Evolutionary conservation across 139 green algal genomes (phyloP).

Genomic region (Chlamydomonas sphaeroides): DNA sequence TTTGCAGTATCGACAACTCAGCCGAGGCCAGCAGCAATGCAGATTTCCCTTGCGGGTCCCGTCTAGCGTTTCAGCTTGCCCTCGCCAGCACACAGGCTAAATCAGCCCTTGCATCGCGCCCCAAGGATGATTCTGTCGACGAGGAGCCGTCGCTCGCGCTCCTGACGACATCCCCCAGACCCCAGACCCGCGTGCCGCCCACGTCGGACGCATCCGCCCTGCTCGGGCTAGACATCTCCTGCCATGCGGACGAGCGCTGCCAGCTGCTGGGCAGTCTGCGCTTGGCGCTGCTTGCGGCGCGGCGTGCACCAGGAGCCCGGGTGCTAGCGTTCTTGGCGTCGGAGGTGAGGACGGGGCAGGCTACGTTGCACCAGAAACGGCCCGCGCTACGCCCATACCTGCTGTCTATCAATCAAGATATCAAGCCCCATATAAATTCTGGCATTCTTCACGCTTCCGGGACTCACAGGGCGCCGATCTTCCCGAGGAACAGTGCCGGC

Average conservation of each 20-base stretch:
- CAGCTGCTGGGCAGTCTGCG: conserved; percentile 13
- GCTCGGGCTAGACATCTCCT: not conserved
- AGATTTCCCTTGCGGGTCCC: conserved; percentile 11
- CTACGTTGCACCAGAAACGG: not conserved
- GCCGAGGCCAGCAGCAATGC: conserved; percentile 9
- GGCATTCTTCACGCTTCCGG: not conserved
- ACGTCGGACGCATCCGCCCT: not conserved
- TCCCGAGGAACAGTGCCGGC: conserved; percentile 11
- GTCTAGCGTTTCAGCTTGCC: not conserved
- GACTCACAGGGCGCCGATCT: not conserved
- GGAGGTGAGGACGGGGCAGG: not conserved
- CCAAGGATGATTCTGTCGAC: not conserved
- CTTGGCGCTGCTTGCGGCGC: not conserved
- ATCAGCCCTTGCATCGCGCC: not conserved
- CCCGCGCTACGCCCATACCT: not conserved
- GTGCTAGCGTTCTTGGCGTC: conserved; percentile 28
- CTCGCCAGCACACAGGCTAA: not conserved
- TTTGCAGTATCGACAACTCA: conserved; percentile 20
- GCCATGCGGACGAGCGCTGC: conserved; percentile 6
- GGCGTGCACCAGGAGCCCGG: not conserved
- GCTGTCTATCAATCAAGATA: not conserved
- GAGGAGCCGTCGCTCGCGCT: not conserved
- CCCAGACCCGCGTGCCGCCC: not conserved
- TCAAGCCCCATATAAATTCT: not conserved
- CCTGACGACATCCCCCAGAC: not conserved